Percentiles rank a stretch among this genome's conserved stretches.
Conservation (phyloP, 163 green algal genomes). For the Chlamydomonas reinhardtii region DNA sequence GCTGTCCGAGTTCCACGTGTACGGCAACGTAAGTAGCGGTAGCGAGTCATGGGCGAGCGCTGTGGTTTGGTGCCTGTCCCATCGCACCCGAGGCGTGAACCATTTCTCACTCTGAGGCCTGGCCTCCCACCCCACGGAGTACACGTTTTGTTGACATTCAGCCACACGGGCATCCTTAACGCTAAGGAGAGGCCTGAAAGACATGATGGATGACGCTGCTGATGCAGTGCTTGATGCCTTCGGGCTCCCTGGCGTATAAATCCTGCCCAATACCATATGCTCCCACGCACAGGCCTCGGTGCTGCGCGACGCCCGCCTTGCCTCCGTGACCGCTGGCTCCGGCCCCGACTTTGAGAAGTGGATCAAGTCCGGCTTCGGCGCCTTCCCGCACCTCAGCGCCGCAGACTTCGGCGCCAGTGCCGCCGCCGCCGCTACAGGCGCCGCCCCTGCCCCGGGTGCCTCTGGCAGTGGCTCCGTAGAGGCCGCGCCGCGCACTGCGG, state of each 20-base stretch:
- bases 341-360: constrained; percentile 52
- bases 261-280: not conserved
- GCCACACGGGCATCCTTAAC: too few relatives aligned
- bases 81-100: too few relatives aligned
- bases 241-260: too few relatives aligned
- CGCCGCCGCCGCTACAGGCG: not conserved
- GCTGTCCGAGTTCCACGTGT: constrained; percentile 83
- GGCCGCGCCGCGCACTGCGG: too few relatives aligned
- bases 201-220: constrained; percentile 8
- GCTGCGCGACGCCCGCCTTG: constrained; percentile 25
- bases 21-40: constrained; percentile 62
- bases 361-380: constrained; percentile 46
- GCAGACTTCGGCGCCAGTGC: not conserved
- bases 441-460: too few relatives aligned
- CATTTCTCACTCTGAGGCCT: too few relatives aligned
- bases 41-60: too few relatives aligned
- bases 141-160: too few relatives aligned
- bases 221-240: constrained; percentile 39
- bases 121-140: too few relatives aligned
- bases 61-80: too few relatives aligned
- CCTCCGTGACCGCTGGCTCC: not conserved
- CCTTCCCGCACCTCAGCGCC: constrained; percentile 17
- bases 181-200: too few relatives aligned
- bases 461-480: too few relatives aligned
- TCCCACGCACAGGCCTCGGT: not conserved